Base-by-base conservation (phyloP, 495 filamentous ascomycete species). In the Lasiosphaeria hispida region DNA sequence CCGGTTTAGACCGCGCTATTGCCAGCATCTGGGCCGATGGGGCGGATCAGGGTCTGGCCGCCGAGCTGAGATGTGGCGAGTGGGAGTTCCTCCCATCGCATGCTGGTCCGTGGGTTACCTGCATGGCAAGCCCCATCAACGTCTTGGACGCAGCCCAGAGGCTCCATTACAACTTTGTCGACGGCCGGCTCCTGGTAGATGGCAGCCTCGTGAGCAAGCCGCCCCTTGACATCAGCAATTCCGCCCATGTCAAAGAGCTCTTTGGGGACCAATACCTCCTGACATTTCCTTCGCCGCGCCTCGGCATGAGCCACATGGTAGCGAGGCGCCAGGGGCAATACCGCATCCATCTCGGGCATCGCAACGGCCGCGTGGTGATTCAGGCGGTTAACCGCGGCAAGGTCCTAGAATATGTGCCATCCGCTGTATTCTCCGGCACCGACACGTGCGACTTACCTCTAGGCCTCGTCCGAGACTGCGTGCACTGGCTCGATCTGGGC, bases 401-500 rank as follows among this genome's bases (percentile, higher is more conserved):
- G 9, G 13, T 47, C 43, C 43, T 47, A 15, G 43, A 47, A 47
- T 47, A 15, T 13, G 17, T 47, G 11, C 43, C 43, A 30, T 47
- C 43, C 13, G 18, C n/a, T 10, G 13, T 14, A 10, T 19, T 47
- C 17, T 47, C 18, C 9, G 13, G 43, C 3, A 47, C 13, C 43
- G n/a, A 47, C 43, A 47, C 11, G 9, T 14, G 9, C 11, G 55
- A 57, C 4, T 33, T 57, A 35, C 55, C 55, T 2, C 36, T 49
- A 3, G 4, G 19, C 14, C 55, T 57, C 7, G 11, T 57, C 3
- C 10, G 51, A 2, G 36, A 35, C 45, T 57, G 45, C 45, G 34
- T 50, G 7, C 45, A 57, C 11, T 57, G 55, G 55, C 36, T 57
- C 15, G n/a, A 33, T 0, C 8, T 50, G 10, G 15, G 48, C 18